Conservation (phyloP, 495 filamentous ascomycete species). For the Durotheca rogersii region DNA sequence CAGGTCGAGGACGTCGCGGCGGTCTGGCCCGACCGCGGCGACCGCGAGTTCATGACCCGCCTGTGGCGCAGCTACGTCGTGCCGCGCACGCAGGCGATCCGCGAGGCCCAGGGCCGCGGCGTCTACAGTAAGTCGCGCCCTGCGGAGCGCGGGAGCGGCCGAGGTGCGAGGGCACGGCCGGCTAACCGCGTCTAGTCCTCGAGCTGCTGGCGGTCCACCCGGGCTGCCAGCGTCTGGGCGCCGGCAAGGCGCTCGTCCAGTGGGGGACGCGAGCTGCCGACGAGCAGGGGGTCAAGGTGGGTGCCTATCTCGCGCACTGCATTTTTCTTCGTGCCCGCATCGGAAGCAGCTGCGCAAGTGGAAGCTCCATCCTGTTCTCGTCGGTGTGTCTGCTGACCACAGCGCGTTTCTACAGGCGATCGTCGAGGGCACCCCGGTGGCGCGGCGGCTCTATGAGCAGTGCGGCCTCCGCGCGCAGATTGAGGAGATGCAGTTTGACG, state of each 20-base stretch:
- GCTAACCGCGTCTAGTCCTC: slow-evolving; percentile 34
- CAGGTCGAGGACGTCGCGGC: slow-evolving; percentile 24
- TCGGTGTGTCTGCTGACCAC: too few relatives aligned
- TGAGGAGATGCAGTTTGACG: slow-evolving; percentile 28
- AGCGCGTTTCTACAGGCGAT: slow-evolving; percentile 21
- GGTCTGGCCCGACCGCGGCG: slow-evolving; percentile 25
- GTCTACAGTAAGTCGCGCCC: slow-evolving; percentile 29
- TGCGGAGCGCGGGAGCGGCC: too few relatives aligned
- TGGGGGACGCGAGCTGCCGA: slow-evolving; percentile 54
- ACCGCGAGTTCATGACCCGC: slow-evolving; percentile 27
- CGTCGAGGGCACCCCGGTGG: slow-evolving; percentile 29
- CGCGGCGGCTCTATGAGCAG: slow-evolving; percentile 25
- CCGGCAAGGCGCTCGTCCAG: slow-evolving; percentile 49
- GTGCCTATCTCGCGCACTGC: background rate
- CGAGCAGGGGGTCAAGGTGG: slow-evolving; percentile 28
- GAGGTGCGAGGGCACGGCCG: background rate
- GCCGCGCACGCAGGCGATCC: slow-evolving; percentile 16
- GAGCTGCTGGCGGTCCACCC: slow-evolving; percentile 54
- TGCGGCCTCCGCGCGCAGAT: slow-evolving; percentile 24
- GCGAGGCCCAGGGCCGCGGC: slow-evolving; percentile 11
- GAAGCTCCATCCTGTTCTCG: too few relatives aligned
- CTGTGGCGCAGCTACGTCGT: slow-evolving; percentile 28
- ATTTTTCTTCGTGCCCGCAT: too few relatives aligned
- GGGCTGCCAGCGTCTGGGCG: slow-evolving; percentile 49
- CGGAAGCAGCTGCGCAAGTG: too few relatives aligned